Evolutionary conservation across 2,329 filamentous ascomycete genomes (phyloP).

Genomic region (Cordyceps fumosorosea): DNA sequence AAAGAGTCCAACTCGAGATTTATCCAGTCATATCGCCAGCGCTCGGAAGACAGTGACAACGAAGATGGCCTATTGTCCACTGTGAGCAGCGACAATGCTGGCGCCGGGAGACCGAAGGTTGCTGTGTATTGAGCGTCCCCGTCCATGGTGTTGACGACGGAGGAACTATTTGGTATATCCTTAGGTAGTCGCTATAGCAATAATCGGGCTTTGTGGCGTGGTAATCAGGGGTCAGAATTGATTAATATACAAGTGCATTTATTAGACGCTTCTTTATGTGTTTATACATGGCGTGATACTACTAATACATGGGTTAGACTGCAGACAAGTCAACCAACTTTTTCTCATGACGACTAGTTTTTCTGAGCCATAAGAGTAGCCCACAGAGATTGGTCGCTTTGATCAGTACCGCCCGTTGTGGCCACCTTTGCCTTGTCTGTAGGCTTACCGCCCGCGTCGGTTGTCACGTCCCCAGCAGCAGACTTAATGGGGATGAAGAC

Average conservation of each 20-base stretch:
- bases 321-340: background rate
- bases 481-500: slow-evolving; percentile 1
- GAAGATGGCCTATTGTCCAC: slow-evolving; percentile 1
- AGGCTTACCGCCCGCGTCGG: too few relatives aligned
- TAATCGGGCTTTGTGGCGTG: background rate
- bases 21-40: slow-evolving; percentile 11
- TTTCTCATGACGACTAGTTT: background rate
- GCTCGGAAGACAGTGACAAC: slow-evolving; percentile 6
- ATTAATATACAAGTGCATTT: slow-evolving; percentile 12
- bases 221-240: slow-evolving; percentile 3
- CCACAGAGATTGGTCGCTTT: background rate
- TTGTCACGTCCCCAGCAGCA: background rate
- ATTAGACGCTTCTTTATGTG: slow-evolving; percentile 3
- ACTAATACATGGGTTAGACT: background rate
- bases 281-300: background rate
- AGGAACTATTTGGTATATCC: background rate
- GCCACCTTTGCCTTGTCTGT: background rate
- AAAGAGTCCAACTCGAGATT: slow-evolving; percentile 10
- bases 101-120: background rate
- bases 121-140: background rate
- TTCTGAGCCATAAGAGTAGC: background rate
- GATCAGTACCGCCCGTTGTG: background rate
- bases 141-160: background rate
- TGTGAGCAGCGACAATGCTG: background rate
- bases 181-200: background rate